Conservation (phyloP, 257 asterid genomes). For the Paraleonurus japonicus region DNA sequence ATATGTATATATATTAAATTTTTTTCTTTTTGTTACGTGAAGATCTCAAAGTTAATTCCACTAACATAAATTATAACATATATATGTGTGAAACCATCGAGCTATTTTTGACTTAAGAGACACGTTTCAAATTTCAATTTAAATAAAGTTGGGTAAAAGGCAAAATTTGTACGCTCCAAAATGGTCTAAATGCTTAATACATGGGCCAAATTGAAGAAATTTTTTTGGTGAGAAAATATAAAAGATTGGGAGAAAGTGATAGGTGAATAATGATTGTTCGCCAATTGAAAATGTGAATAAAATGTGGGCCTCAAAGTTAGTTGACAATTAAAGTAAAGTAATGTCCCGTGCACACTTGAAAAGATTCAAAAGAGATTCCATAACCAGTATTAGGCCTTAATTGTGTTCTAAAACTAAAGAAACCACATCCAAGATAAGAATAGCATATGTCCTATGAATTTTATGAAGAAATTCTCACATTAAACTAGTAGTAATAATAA, state of each 20-base stretch:
- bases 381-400: background rate
- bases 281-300: background rate
- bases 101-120: too few relatives aligned
- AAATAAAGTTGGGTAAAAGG: too few relatives aligned
- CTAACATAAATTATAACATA: too few relatives aligned
- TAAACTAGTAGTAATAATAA: background rate
- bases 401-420: background rate
- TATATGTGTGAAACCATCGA: too few relatives aligned
- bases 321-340: conserved; percentile 1
- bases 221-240: background rate
- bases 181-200: too few relatives aligned
- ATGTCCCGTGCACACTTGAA: conserved; percentile 11
- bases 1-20: too few relatives aligned
- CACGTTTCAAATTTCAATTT: too few relatives aligned
- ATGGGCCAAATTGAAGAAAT: too few relatives aligned
- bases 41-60: too few relatives aligned
- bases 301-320: conserved; percentile 6
- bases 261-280: conserved; percentile 5
- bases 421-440: background rate
- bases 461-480: background rate
- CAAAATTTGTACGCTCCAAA: too few relatives aligned
- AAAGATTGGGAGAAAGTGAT: background rate
- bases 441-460: conserved; percentile 3
- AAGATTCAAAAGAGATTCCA: conserved; percentile 21
- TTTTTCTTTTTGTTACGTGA: too few relatives aligned